Percentiles rank a stretch among this genome's conserved stretches.
phyloP scores from a whole-genome alignment of 257 asterid species.

The Coffea eugenioides region DNA sequence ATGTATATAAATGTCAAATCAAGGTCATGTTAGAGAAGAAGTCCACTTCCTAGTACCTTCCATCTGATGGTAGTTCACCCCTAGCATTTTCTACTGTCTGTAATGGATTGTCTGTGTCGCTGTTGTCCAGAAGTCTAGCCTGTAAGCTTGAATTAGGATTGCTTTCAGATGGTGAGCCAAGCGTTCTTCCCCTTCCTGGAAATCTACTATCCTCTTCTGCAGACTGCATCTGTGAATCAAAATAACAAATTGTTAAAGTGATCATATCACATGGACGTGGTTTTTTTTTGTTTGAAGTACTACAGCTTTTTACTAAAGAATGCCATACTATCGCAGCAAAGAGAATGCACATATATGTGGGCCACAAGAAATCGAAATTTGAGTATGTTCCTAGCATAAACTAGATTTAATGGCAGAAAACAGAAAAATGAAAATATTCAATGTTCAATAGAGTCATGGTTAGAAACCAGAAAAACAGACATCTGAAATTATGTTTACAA shows the following conservation, averaged over 20 bases:
- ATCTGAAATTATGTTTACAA: not conserved
- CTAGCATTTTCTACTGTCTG: slow-evolving; percentile 37
- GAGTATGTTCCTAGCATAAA: not conserved
- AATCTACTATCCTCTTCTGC: slow-evolving; percentile 54
- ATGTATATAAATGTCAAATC: not conserved
- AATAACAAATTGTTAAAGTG: slow-evolving; percentile 18
- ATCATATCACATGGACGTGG: not conserved
- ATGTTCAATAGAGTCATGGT: not conserved
- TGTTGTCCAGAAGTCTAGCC: slow-evolving; percentile 68
- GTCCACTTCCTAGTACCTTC: slow-evolving; percentile 41
- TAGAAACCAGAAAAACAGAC: not conserved
- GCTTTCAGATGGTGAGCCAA: slow-evolving; percentile 45
- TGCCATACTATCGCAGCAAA: not conserved
- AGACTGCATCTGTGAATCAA: slow-evolving; percentile 38
- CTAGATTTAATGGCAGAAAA: not conserved
- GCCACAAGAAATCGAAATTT: not conserved
- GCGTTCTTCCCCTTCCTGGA: slow-evolving; percentile 84
- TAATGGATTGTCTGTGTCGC: slow-evolving; percentile 36
- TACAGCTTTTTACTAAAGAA: too few species aligned
- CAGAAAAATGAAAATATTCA: not conserved
- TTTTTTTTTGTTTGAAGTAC: too few species aligned
- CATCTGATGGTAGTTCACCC: slow-evolving; percentile 29
- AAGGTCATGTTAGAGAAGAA: not conserved
- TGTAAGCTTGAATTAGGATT: slow-evolving; percentile 68
- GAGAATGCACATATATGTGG: not conserved